These are phyloP conservation scores for Trypanosoma conorhini DNA, from an alignment of 208 protist species.

Conservation along the genomic window DNA sequence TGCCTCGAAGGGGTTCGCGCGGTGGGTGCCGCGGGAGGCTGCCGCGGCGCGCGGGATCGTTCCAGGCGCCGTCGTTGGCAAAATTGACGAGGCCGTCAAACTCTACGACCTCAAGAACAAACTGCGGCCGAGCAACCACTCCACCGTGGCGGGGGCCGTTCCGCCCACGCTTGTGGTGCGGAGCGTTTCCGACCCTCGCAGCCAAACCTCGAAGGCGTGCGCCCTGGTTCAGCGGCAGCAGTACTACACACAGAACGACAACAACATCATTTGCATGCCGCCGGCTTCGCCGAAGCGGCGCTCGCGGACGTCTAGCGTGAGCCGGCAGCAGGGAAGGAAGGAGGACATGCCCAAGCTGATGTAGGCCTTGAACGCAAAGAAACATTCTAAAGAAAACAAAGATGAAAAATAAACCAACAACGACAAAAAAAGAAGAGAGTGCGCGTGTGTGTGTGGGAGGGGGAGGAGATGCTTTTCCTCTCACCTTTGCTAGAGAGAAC, in stretches of 20 bases:
- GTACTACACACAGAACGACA: conserved; percentile 89
- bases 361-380: conserved; percentile 4
- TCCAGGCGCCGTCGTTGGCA: conserved; percentile 37
- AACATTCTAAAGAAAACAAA: conserved; percentile 7
- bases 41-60: conserved; percentile 40
- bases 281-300: not conserved
- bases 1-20: conserved; percentile 35
- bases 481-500: not conserved
- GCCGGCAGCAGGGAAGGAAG: not conserved
- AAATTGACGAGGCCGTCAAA: conserved; percentile 26
- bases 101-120: not conserved
- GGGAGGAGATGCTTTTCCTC: not conserved
- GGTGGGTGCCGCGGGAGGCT: conserved; percentile 43
- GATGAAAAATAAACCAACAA: conserved; percentile 1
- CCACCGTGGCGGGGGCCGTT: conserved; percentile 40
- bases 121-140: conserved; percentile 28
- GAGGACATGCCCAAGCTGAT: conserved; percentile 12
- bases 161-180: conserved; percentile 54
- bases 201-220: conserved; percentile 48
- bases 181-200: conserved; percentile 47
- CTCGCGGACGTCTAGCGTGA: not conserved
- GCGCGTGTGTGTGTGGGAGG: no score
- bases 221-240: conserved; percentile 79
- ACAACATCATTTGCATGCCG: conserved; percentile 56
- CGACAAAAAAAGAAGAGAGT: not conserved